These are phyloP conservation scores for Phytopythium vexans DNA, from an alignment of 352 stramenopile species.

Conservation along the genomic window DNA sequence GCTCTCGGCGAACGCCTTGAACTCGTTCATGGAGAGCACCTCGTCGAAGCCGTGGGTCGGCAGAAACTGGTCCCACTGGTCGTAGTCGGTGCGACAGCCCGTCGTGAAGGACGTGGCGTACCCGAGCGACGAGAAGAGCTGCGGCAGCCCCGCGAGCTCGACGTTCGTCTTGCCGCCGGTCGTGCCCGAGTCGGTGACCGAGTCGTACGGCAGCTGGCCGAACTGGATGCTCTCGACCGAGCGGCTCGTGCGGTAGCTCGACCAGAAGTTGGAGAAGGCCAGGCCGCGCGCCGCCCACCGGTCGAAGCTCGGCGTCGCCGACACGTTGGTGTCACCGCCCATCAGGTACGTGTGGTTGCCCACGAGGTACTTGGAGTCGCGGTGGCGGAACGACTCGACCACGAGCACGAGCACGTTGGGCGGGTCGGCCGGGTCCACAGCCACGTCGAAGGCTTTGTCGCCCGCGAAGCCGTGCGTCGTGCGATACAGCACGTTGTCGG, in stretches of 20 bases:
- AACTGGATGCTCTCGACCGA: slow-evolving; percentile 56
- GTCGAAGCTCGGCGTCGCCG: slow-evolving; percentile 47
- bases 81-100: slow-evolving; percentile 38
- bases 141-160: slow-evolving; percentile 35
- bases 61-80: slow-evolving; percentile 47
- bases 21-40: slow-evolving; percentile 33
- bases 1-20: slow-evolving; percentile 31
- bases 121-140: slow-evolving; percentile 46
- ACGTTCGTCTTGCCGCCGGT: slow-evolving; percentile 20
- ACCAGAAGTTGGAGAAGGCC: slow-evolving; percentile 57
- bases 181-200: slow-evolving; percentile 29
- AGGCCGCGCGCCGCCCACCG: slow-evolving; percentile 42
- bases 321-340: slow-evolving; percentile 32
- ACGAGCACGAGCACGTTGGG: slow-evolving; percentile 56
- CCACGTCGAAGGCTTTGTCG: slow-evolving; percentile 39
- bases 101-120: slow-evolving; percentile 52
- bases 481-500: slow-evolving; percentile 35
- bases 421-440: slow-evolving; percentile 19
- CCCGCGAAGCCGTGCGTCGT: slow-evolving; percentile 33
- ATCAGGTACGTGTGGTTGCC: slow-evolving; percentile 22
- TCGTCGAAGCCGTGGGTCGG: slow-evolving; percentile 48
- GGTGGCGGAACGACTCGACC: slow-evolving; percentile 53
- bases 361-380: slow-evolving; percentile 49
- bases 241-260: slow-evolving; percentile 53
- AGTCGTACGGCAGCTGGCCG: slow-evolving; percentile 45